phyloP scores from a whole-genome alignment of 805 yeast species.

The Osmozyma mogii region DNA sequence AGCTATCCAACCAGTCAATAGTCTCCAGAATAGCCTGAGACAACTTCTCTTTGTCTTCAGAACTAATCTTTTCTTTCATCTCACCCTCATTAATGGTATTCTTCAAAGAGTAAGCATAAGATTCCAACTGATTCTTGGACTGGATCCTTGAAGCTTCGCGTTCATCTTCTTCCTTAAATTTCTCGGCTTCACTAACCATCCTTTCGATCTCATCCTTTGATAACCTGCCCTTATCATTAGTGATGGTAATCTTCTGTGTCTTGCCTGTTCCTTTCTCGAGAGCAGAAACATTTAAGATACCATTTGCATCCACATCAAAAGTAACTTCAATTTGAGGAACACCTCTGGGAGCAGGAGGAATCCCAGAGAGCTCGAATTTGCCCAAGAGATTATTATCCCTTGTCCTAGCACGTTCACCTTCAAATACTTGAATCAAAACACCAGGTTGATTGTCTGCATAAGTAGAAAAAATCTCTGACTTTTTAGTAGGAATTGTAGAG shows the following conservation, averaged over 20 bases:
- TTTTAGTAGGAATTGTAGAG: constrained; percentile 92
- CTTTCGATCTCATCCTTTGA: constrained; percentile 91
- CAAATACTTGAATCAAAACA: constrained; percentile 86
- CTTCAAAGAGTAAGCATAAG: constrained; percentile 75
- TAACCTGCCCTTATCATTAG: constrained; percentile 91
- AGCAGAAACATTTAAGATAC: constrained; percentile 80
- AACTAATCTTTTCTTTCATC: constrained; percentile 54
- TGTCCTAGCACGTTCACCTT: constrained; percentile 94
- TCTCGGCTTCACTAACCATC: constrained; percentile 97
- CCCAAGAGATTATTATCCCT: constrained; percentile 89
- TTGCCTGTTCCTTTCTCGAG: constrained; percentile 93
- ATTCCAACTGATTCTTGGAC: constrained; percentile 36
- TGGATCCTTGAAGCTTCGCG: neutral
- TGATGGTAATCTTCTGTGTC: constrained; percentile 82
- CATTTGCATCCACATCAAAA: constrained; percentile 81
- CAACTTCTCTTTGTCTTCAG: constrained; percentile 85
- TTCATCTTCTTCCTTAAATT: constrained; percentile 29
- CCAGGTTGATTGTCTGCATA: constrained; percentile 96
- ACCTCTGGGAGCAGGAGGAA: constrained; percentile 90
- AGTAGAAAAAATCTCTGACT: constrained; percentile 91
- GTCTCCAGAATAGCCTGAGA: constrained; percentile 83
- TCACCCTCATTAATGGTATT: constrained; percentile 28
- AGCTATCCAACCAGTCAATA: constrained; percentile 82
- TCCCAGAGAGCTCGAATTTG: constrained; percentile 77
- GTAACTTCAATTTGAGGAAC: constrained; percentile 87